Conservation (phyloP, 257 asterid species). For the Haberlea rhodopensis region DNA sequence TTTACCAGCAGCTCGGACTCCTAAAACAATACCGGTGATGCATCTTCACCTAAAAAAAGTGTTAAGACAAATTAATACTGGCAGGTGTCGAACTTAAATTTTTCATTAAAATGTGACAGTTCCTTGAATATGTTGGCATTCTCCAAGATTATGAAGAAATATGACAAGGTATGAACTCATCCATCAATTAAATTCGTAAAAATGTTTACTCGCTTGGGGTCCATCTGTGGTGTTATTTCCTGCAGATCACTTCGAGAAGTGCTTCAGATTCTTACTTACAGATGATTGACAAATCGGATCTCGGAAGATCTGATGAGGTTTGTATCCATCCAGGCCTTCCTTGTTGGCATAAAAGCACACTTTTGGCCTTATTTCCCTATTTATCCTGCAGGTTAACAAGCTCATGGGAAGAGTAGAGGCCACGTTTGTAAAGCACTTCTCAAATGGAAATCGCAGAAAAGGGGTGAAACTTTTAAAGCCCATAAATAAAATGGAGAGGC, state of each 20-base stretch:
- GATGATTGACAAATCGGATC: constrained; percentile 68
- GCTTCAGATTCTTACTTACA: constrained; percentile 70
- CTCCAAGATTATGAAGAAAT: constrained; percentile 89
- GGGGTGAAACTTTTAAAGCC: constrained; percentile 67
- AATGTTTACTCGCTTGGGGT: neutral
- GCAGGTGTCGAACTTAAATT: constrained; percentile 20
- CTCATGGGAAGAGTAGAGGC: constrained; percentile 59
- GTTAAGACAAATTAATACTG: neutral
- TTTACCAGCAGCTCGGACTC: constrained; percentile 60
- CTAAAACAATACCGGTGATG: constrained; percentile 63
- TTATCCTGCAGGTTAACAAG: constrained; percentile 41
- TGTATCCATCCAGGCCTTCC: neutral
- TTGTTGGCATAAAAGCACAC: neutral
- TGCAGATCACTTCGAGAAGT: constrained; percentile 67
- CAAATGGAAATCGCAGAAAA: constrained; percentile 68
- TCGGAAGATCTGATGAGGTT: constrained; percentile 82
- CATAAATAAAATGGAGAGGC: constrained; percentile 58
- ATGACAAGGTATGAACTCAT: constrained; percentile 76
- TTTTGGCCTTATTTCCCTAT: neutral
- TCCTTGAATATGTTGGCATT: constrained; percentile 76
- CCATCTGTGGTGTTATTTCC: neutral
- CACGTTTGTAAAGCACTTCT: constrained; percentile 67
- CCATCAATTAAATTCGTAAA: no score
- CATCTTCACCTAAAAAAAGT: neutral
- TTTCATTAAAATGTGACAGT: constrained; percentile 32